Conservation (phyloP, 2,329 filamentous ascomycete genomes). For the Cladosporium sp. region DNA sequence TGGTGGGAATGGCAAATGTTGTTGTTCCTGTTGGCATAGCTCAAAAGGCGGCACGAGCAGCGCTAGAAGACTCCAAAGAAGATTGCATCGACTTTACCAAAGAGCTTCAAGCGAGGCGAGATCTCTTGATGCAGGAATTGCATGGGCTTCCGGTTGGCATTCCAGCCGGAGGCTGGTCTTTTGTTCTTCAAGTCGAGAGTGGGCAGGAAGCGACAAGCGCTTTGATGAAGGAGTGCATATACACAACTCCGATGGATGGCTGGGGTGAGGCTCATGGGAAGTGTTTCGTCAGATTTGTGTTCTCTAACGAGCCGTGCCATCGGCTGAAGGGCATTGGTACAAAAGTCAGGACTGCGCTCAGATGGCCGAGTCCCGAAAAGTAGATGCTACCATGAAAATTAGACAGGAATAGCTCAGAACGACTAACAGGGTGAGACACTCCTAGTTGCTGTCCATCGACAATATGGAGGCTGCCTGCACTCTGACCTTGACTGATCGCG, state of each 20-base stretch:
- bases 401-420: too few species aligned
- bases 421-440: too few species aligned
- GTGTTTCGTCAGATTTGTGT: constrained; percentile 8
- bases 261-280: constrained; percentile 11
- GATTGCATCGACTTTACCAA: constrained; percentile 5
- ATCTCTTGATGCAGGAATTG: constrained; percentile 13
- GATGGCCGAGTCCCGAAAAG: too few species aligned
- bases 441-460: too few species aligned
- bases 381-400: too few species aligned
- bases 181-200: constrained; percentile 6
- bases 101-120: constrained; percentile 12
- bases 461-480: too few species aligned
- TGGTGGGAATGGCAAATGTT: constrained; percentile 12
- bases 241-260: constrained; percentile 12
- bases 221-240: neutral
- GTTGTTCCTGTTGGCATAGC: constrained; percentile 11
- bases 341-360: constrained; percentile 4
- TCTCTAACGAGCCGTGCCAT: constrained; percentile 14
- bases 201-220: constrained; percentile 3
- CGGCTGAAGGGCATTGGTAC: constrained; percentile 12
- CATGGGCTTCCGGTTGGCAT: constrained; percentile 9
- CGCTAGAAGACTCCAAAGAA: constrained; percentile 15
- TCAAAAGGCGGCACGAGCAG: constrained; percentile 13
- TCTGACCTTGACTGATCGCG: too few species aligned
- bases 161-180: constrained; percentile 13